A percentile compares a stretch with the other conserved stretches of the same genome.
Conservation (phyloP, 2,329 filamentous ascomycete genomes). For the Xylariaceae sp. region DNA sequence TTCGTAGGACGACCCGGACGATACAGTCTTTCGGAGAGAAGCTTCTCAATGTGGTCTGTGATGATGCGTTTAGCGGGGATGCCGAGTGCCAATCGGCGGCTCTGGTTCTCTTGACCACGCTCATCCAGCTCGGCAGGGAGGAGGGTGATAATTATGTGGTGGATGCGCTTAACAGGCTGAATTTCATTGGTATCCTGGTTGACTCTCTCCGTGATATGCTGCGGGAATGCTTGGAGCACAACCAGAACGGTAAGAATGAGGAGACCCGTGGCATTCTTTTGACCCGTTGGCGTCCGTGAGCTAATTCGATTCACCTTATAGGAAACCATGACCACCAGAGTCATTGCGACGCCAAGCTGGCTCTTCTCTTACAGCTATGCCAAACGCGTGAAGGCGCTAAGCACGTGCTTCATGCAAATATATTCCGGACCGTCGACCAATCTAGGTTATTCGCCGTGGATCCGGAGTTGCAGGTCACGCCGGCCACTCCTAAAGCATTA, state of each 20-base stretch:
- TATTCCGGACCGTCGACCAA: constrained; percentile 74
- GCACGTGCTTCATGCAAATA: constrained; percentile 79
- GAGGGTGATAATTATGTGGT: constrained; percentile 71
- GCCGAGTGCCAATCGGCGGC: constrained; percentile 78
- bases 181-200: constrained; percentile 85
- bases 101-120: constrained; percentile 71
- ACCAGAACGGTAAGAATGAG: constrained; percentile 47
- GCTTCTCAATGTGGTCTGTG: constrained; percentile 80
- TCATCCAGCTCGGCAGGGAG: constrained; percentile 67
- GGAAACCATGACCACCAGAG: constrained; percentile 42
- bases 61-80: constrained; percentile 85
- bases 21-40: constrained; percentile 65
- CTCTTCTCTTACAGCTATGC: constrained; percentile 76
- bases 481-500: constrained; percentile 63
- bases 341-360: constrained; percentile 66
- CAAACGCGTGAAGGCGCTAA: constrained; percentile 81
- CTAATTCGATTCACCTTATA: constrained; percentile 20
- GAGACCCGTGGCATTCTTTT: constrained; percentile 5
- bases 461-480: constrained; percentile 81
- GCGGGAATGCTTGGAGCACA: constrained; percentile 60
- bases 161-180: constrained; percentile 74
- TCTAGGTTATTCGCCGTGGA: constrained; percentile 86
- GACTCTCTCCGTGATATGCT: constrained; percentile 79
- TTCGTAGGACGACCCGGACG: constrained; percentile 64
- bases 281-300: not conserved